Evolutionary conservation across 2,329 filamentous ascomycete genomes (phyloP), one percentile per base, ranked within the genome.

Genomic region (Raffaelea albimanens): DNA sequence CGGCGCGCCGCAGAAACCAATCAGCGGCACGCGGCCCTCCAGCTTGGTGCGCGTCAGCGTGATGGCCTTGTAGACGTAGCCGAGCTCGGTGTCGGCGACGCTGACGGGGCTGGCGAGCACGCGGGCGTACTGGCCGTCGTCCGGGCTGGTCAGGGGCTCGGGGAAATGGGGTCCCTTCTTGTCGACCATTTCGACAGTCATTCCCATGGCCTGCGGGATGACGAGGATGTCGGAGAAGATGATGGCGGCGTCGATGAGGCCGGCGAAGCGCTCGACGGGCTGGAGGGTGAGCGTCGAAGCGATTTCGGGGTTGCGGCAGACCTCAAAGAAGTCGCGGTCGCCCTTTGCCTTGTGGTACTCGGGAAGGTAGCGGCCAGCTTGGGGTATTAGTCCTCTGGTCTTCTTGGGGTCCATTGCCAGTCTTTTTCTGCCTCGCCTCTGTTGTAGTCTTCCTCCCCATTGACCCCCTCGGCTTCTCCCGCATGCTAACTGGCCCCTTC

Each of bases 191-290:
- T 97, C 86, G 23, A 98, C 93, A n/a, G 76, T 75, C 93, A 98
- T 98, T 1, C 93, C 93, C 80, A 98, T 87, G 29, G 93, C 93
- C 69, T 98, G 93, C 0, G 93, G 93, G 53, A 98, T 90, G 41
- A 98, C 93, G 34, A 98, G 80, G 55, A 98, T 98, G 63, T 98
- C 93, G 48, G 88, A 95, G 75, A 98, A 98, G 66, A 98, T 98
- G 60, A 98, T 98, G 51, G 93, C 90, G 23, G 89, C 91, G 66
- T 98, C 93, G 57, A 98, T 80, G 52, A 98, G 82, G 40, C 89
- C 90, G 39, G 77, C 83, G 63, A 83, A 98, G 46, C 93, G 88
- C 58, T 96, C 89, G 59, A 98, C 83, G 46, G 93, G 93, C 67
- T 98, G 93, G 23, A 98, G 78, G 5, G 93, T 98, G 57, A 98